Conservation (phyloP, 257 asterid genomes). For the Apocynum venetum region DNA sequence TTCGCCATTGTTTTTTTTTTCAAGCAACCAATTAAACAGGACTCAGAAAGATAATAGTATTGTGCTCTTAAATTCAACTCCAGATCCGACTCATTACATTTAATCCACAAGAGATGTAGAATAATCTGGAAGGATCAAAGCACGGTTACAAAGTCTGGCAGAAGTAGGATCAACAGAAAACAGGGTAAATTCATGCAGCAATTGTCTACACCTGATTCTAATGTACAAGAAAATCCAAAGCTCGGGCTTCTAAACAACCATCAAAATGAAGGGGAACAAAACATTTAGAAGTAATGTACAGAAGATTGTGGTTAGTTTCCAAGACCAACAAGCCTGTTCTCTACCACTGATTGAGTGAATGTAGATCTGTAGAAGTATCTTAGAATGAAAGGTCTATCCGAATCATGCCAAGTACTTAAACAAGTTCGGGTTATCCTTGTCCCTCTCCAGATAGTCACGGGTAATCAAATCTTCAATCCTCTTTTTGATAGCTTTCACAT, state of each 20-base stretch:
- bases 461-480: slow-evolving; percentile 95
- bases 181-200: slow-evolving; percentile 1
- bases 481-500: slow-evolving; percentile 95
- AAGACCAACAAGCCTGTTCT: slow-evolving; percentile 7
- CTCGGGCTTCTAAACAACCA: slow-evolving; percentile 16
- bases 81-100: too few relatives aligned
- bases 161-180: not conserved
- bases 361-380: too few relatives aligned
- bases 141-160: too few relatives aligned
- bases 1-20: too few relatives aligned
- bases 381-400: not conserved
- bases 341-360: too few relatives aligned
- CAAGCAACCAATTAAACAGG: too few relatives aligned
- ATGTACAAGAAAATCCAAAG: slow-evolving; percentile 25
- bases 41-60: too few relatives aligned
- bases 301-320: slow-evolving; percentile 2
- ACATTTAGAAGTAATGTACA: slow-evolving; percentile 19
- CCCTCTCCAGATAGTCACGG: slow-evolving; percentile 90
- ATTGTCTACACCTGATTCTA: slow-evolving; percentile 13
- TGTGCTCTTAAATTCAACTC: too few relatives aligned
- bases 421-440: slow-evolving; percentile 86
- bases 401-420: slow-evolving; percentile 94
- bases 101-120: not conserved
- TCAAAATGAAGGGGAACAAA: not conserved
- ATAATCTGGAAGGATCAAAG: not conserved